A percentile compares a stretch with the other conserved stretches of the same genome.
phyloP scores from a whole-genome alignment of 495 filamentous ascomycete genomes.

The Cetradonia linearis region DNA sequence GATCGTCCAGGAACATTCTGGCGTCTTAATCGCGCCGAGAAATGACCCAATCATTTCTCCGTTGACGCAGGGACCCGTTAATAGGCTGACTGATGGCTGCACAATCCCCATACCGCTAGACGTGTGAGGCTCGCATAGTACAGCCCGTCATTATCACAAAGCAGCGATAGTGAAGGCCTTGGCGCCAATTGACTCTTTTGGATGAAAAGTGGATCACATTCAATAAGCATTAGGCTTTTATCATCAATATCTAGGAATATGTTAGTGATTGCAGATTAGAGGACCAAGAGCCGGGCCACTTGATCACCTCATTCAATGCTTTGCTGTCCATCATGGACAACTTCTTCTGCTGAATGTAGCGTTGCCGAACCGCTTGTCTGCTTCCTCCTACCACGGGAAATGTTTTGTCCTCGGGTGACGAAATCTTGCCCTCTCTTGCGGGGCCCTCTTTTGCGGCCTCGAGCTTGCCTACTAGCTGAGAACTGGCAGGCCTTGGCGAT shows the following conservation, averaged over 20 bases:
- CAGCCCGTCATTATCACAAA: not conserved
- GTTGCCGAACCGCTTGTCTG: constrained; percentile 53
- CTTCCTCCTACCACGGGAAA: constrained; percentile 26
- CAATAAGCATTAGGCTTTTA: constrained; percentile 37
- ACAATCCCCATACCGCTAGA: not conserved
- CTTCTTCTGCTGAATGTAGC: constrained; percentile 71
- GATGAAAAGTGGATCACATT: not conserved
- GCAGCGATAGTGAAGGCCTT: not conserved
- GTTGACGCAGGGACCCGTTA: not conserved
- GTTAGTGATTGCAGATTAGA: constrained; percentile 29
- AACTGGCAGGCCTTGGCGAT: not conserved
- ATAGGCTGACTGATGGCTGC: not conserved
- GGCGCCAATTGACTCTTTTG: not conserved
- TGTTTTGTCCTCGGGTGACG: not conserved
- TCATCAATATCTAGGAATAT: constrained; percentile 56
- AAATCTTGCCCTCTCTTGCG: not conserved
- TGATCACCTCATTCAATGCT: constrained; percentile 64
- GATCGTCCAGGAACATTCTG: not conserved
- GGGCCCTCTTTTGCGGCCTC: not conserved
- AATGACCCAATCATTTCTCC: not conserved
- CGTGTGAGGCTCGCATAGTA: constrained; percentile 4
- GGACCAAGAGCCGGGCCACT: constrained; percentile 2
- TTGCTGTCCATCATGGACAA: constrained; percentile 59
- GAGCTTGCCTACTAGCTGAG: not conserved
- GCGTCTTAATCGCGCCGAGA: not conserved